phyloP scores from a whole-genome alignment of 768 basidiomycete species.

The Rubroboletus pulcherrimus region DNA sequence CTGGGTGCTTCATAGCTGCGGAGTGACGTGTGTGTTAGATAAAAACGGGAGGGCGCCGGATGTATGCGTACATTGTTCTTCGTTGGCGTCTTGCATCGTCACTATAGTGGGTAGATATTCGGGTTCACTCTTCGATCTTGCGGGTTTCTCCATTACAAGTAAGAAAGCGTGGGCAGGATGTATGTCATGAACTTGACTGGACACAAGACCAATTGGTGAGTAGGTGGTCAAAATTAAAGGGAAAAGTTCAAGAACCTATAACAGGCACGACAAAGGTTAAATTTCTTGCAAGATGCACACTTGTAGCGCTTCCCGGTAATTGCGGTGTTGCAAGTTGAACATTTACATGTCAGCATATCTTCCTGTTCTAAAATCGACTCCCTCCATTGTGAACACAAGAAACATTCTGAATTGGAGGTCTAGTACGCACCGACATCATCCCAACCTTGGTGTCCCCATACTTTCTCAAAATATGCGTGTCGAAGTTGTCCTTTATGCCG shows the following conservation, averaged over 20 bases:
- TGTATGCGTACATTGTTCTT: slow-evolving; percentile 56
- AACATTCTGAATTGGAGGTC: background rate
- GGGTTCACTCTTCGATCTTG: slow-evolving; percentile 38
- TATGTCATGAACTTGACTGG: slow-evolving; percentile 84
- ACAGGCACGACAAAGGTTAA: slow-evolving; percentile 79
- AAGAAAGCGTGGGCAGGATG: slow-evolving; percentile 89
- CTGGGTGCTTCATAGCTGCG: slow-evolving; percentile 71
- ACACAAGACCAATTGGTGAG: background rate
- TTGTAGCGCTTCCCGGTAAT: slow-evolving; percentile 72
- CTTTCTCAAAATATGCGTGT: slow-evolving; percentile 83
- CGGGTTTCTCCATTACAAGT: slow-evolving; percentile 62
- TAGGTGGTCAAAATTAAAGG: background rate
- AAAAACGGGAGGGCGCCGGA: background rate
- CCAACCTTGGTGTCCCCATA: slow-evolving; percentile 84
- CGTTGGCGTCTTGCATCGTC: slow-evolving; percentile 39
- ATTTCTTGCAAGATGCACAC: slow-evolving; percentile 76
- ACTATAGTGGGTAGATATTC: slow-evolving; percentile 27
- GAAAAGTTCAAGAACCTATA: slow-evolving; percentile 53
- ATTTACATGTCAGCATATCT: slow-evolving; percentile 58
- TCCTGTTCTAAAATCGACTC: slow-evolving; percentile 57
- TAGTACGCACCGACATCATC: slow-evolving; percentile 73
- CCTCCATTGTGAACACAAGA: slow-evolving; percentile 3
- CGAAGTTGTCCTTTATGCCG: slow-evolving; percentile 71
- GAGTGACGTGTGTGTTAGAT: slow-evolving; percentile 1
- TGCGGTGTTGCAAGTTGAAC: slow-evolving; percentile 74